Evolutionary conservation across 108 stramenopile species (phyloP), one percentile per base, ranked within the genome.

Genomic region (Cyclostephanos tholiformis): DNA sequence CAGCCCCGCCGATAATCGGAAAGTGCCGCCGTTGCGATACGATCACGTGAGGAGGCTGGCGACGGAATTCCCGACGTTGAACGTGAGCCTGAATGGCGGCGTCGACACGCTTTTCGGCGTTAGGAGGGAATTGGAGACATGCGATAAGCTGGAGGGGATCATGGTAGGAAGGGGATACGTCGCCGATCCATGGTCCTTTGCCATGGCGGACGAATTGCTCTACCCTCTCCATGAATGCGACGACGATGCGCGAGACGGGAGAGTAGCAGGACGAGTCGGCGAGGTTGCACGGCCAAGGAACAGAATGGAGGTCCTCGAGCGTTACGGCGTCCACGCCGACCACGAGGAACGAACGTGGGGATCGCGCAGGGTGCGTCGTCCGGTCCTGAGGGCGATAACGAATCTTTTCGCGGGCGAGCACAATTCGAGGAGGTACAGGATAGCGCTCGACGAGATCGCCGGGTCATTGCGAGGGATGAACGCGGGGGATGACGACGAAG

Each of bases 1-100:
- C 69, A 95, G 88, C 44, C 98, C 99, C 17, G 88, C 94, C 19
- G 93, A 98, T 64, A 99, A 99, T 88, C 91, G 98, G 43, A 97
- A 90, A 67, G 84, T 99, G 1, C 99, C 99, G 6, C 97, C 96
- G 16, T 82, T 99, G 56, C 87, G 89, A 53, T 96, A 96, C 67
- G 70, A 93, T 62, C 50, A 84, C 22, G 93, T 98, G 13, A 77
- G 84, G 52, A 67, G 92, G 35, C 76, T 96, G 22, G 92, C 87
- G 36, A 12, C 79, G 26, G 94, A 94, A 50, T 94, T 84, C 71
- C 96, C 94, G 26, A 87, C 89, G 50, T 80, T 96, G 36, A 87
- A 86, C 7, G 87, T 97, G 60, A 77, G 86, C 6, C 63, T 97
- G 48, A 97, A 98, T 84, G 97, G 96, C 9, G 96, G 94, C 10